Evolutionary conservation across 1,284 basidiomycete species (phyloP), one percentile per base, ranked within the genome.

Genomic region (Bjerkandera adusta): DNA sequence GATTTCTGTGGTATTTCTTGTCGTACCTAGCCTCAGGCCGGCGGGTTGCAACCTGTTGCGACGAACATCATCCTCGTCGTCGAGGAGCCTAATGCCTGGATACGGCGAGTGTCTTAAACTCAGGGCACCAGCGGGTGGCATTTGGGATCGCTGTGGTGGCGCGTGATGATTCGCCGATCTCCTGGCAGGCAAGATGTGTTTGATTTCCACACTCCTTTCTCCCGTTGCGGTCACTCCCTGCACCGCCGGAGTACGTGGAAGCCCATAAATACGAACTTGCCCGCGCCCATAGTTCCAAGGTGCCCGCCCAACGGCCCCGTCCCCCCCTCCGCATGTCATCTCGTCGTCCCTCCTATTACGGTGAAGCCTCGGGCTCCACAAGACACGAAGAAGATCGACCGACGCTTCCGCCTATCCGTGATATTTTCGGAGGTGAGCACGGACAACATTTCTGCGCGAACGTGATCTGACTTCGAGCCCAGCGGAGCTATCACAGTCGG

Each of bases 361-460:
- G 59, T 39, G 64, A 68, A 49, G 62, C 61, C 50, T 58, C 60
- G 34, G 59, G n/a, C n/a, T n/a, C n/a, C n/a, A n/a, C n/a, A n/a
- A n/a, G 66, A 52, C 68, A 68, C 56, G 67, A 67, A 44, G 65
- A 68, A 44, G 60, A 68, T 49, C 75, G 83, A 40, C 82, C 83
- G 45, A 84, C 79, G n/a, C 78, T 89, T 43, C 86, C 86, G 35
- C 76, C 84, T 37, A 88, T 89, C 48, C 81, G 83, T 45, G 81
- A 85, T 62, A 65, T 89, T 47, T 83, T 89, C 58, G 71, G 77
- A 68, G 77, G 86, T 84, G 47, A 60, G 72, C 24, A 39, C 32
- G 15, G 21, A 24, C 25, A 11, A 10, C 2, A 12, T 21, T 24
- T 22, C 4, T 38, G 10, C 36, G 18, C 36, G 21, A 15, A 5